Base-by-base conservation (phyloP, 331 rosid species). In the Pyracantha coccinea region DNA sequence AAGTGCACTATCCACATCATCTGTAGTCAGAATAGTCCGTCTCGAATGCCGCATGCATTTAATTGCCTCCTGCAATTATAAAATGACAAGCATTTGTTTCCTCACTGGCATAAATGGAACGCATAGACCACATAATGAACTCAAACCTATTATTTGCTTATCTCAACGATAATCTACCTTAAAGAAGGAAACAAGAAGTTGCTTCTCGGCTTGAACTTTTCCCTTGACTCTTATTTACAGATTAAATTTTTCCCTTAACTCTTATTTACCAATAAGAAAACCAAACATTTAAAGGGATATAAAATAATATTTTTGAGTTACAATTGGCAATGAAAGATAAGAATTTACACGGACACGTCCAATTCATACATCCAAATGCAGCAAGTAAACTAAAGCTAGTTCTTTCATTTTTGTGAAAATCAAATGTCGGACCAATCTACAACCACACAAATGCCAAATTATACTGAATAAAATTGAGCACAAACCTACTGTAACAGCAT, bases 1-100 rank as follows among this genome's bases (percentile, higher is more conserved):
- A 79, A 94, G 95, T 28, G 98, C 98, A 57, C 86, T 63, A 83
- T 94, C 98, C 29, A 91, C 96, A 76, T 91, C 98, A 35, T 87
- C 89, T 5, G 92, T 58, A 17, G 88, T 82, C 68, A 94, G 89
- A 67, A 72, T 73, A 64, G 96, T 90, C 79, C 98, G 78, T 80
- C 66, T 88, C 0, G 96, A 87, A 74, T 94, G 98, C 35, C 93
- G 94, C 98, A 94, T 94, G 78, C 98, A 94, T 82, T 91, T 94
- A 73, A 94, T 85, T 12, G 98, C 89, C 84, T 94, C 98, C 98
- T 94, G 86, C 70, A 63, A 62, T 75, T 75, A 73, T 66, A 69
- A 50, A 72, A 21, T 29, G 19, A 3, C 44, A 72, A 45, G 44
- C 75, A 65, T 21, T 32, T 32, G 25, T 65, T 72, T 60, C 66